These are phyloP conservation scores for Ampelocalamus luodianensis DNA, from an alignment of 176 grass and related monocot genomes.

Conservation along the genomic window DNA sequence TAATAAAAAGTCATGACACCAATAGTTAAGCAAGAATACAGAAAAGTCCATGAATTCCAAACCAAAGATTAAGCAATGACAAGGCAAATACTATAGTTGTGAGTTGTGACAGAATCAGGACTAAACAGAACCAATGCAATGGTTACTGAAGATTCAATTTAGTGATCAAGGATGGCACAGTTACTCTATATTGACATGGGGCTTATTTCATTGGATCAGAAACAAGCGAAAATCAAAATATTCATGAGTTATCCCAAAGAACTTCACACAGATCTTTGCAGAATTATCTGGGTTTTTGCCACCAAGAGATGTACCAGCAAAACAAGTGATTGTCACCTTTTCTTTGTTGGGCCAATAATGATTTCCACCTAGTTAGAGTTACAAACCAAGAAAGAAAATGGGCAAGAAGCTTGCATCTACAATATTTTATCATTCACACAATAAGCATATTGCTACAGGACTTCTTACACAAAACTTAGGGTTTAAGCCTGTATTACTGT, in stretches of 20 bases:
- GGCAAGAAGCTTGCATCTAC: background rate
- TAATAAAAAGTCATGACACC: background rate
- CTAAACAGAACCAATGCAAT: background rate
- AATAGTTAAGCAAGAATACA: background rate
- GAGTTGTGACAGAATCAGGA: background rate
- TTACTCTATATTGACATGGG: background rate
- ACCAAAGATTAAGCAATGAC: background rate
- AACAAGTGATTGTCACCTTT: background rate
- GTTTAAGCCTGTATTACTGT: background rate
- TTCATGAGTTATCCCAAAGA: background rate
- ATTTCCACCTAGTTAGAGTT: background rate
- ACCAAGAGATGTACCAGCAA: background rate
- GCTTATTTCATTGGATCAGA: background rate
- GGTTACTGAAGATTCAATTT: background rate
- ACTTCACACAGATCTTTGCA: background rate
- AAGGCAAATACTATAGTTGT: background rate
- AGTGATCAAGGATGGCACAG: background rate
- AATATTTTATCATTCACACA: background rate
- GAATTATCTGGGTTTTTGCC: background rate
- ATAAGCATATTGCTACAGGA: background rate
- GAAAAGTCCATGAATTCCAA: background rate
- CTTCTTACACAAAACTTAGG: background rate
- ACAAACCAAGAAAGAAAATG: conserved; percentile 2
- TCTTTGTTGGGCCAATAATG: background rate
- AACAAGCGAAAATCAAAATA: background rate